Percentiles rank a stretch among this genome's conserved stretches.
Evolutionary conservation across 495 filamentous ascomycete species (phyloP).

Genomic region (Cudoniella acicularis): DNA sequence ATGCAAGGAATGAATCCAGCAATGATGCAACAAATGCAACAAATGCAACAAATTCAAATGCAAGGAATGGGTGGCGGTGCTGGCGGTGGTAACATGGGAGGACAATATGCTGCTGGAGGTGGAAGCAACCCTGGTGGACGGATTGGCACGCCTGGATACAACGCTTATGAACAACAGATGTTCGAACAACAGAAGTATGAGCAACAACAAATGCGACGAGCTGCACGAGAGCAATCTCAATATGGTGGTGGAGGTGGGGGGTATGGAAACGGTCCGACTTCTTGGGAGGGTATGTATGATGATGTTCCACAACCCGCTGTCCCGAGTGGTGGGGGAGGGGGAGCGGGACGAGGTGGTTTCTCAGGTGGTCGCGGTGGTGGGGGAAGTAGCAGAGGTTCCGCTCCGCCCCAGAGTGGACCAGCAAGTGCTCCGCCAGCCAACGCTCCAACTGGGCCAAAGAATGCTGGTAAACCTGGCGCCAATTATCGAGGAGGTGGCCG

Average conservation of each 20-base stretch:
- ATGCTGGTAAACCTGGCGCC: slow-evolving; percentile 86
- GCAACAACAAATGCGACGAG: slow-evolving; percentile 57
- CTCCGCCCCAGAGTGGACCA: slow-evolving; percentile 33
- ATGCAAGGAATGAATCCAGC: slow-evolving; percentile 44
- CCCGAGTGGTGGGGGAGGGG: slow-evolving; percentile 42
- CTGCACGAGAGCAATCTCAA: slow-evolving; percentile 25
- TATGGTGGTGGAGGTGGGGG: slow-evolving; percentile 21
- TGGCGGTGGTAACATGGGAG: slow-evolving; percentile 26
- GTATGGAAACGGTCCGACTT: slow-evolving; percentile 48
- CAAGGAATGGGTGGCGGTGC: slow-evolving; percentile 34
- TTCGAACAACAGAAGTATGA: slow-evolving; percentile 90
- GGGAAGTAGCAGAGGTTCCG: slow-evolving; percentile 28
- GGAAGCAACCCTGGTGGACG: slow-evolving; percentile 26
- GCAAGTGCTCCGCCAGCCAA: slow-evolving; percentile 76
- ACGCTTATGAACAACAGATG: slow-evolving; percentile 70
- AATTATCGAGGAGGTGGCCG: slow-evolving; percentile 95
- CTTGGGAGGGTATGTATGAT: slow-evolving; percentile 99
- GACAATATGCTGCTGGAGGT: slow-evolving; percentile 13
- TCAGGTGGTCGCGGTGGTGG: slow-evolving; percentile 32
- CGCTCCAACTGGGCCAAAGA: slow-evolving; percentile 94
- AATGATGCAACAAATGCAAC: slow-evolving; percentile 85
- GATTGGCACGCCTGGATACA: slow-evolving; percentile 53
- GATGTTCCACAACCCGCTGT: slow-evolving; percentile 87
- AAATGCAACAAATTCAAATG: slow-evolving; percentile 68
- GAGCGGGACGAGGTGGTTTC: slow-evolving; percentile 51